These are phyloP conservation scores for Leccinum obscurum DNA, from an alignment of 768 basidiomycete genomes.

Conservation along the genomic window DNA sequence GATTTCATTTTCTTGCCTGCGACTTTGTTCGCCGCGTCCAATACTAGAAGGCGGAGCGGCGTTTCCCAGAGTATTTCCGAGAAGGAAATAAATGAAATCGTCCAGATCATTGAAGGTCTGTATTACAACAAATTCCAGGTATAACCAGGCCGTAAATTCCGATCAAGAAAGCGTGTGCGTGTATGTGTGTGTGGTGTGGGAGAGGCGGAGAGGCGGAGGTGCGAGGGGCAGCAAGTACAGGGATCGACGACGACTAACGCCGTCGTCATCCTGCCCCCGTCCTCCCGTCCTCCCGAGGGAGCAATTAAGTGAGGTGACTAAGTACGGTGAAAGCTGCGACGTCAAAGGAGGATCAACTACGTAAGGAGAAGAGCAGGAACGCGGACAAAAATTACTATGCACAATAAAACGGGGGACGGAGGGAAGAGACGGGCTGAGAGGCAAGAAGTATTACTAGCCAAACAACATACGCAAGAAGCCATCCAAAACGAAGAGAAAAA, in stretches of 20 bases:
- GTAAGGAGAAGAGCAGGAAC: neutral
- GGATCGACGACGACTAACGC: constrained; percentile 10
- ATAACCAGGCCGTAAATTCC: constrained; percentile 32
- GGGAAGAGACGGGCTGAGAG: constrained; percentile 2
- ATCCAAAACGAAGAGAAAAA: constrained; percentile 15
- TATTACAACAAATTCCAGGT: constrained; percentile 39
- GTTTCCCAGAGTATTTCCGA: neutral
- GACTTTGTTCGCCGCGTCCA: neutral
- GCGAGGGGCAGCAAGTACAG: neutral
- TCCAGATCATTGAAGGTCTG: constrained; percentile 30
- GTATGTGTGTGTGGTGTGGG: neutral
- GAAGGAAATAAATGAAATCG: constrained; percentile 1
- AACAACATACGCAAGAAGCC: constrained; percentile 23
- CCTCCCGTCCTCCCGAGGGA: neutral
- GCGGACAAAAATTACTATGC: constrained; percentile 20
- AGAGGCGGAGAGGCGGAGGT: neutral
- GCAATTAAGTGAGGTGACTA: constrained; percentile 26
- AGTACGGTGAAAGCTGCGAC: constrained; percentile 22
- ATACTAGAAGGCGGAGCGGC: neutral
- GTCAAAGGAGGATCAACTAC: constrained; percentile 12
- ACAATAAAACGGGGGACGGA: constrained; percentile 18
- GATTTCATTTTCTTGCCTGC: constrained; percentile 12
- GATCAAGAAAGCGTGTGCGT: constrained; percentile 25
- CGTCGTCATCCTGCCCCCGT: constrained; percentile 6
- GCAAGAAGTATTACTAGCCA: constrained; percentile 14